Evolutionary conservation across 805 yeast species (phyloP).

Genomic region (Ogataea trehaloabstinens): DNA sequence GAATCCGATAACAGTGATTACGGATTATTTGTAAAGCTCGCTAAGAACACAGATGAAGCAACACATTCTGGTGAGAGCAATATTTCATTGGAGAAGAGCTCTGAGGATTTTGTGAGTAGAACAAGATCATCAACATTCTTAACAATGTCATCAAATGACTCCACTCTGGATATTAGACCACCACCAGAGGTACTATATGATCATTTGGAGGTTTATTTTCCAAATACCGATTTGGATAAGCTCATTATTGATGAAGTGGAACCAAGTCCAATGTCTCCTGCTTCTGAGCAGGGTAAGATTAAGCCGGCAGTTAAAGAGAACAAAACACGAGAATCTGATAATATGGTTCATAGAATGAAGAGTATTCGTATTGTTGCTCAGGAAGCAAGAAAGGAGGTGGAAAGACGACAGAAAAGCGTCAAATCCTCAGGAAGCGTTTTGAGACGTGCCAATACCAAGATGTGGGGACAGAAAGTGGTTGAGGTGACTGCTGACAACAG

Average conservation of each 20-base stretch:
- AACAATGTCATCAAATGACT: conserved; percentile 21
- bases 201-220: conserved; percentile 88
- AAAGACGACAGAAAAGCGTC: conserved; percentile 25
- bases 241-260: conserved; percentile 79
- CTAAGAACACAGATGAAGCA: neutral
- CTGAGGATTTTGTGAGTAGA: conserved; percentile 1
- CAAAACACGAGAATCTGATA: neutral
- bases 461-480: conserved; percentile 95
- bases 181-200: conserved; percentile 92
- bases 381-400: conserved; percentile 74
- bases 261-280: conserved; percentile 55
- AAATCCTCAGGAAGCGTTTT: conserved; percentile 36
- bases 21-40: conserved; percentile 56
- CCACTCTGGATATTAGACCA: conserved; percentile 72
- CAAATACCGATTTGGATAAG: conserved; percentile 86
- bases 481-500: conserved; percentile 79
- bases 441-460: conserved; percentile 80
- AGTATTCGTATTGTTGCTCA: conserved; percentile 91
- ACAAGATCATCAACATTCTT: conserved; percentile 7
- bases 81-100: conserved; percentile 12
- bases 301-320: neutral
- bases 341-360: conserved; percentile 66
- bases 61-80: neutral
- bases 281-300: conserved; percentile 16
- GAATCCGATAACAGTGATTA: conserved; percentile 48